Evolutionary conservation across 2,329 filamentous ascomycete species (phyloP), one percentile per base, ranked within the genome.

Genomic region (Penicillium sp.): DNA sequence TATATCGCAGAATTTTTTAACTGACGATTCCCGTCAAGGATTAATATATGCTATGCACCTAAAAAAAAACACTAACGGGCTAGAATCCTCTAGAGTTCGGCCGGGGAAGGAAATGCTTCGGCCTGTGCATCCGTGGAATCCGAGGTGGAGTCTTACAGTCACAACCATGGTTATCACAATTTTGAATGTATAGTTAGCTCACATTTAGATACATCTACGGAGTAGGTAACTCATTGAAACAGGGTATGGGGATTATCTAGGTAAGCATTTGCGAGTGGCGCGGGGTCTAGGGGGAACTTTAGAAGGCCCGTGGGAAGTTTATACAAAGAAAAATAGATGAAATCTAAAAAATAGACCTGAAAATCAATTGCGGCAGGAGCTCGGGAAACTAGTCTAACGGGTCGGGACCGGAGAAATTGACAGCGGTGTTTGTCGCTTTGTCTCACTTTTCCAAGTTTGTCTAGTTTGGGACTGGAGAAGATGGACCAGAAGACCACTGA

Each of bases 81-180:
- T 53, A 52, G 54, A 59, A 31, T 35, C 52, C 57, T 48, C 48
- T 51, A 47, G 12, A 8, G 19, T 44, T 67, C 62, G 62, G 65
- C 63, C 65, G 61, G 61, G 42, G 44, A 6, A 63, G 65, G 65
- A 54, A 57, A 66, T 66, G 55, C 25, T 62, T 67, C 65, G 63
- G 62, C 56, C 55, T 52, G 52, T 52, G 21, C 19, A 50, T 49
- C 57, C 58, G 52, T 55, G 60, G 58, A 52, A 31, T 58, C 57
- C 57, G 58, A 29, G 42, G 63, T 66, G 62, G 62, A 61, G 49
- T 54, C 45, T 51, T 47, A 51, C 13, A 35, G 9, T 44, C 4
- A 17, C 27, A 29, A 53, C 41, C 19, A 45, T 42, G 53, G 49
- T 23, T 15, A 41, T 52, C 41, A 42, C 35, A 47, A 47, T 33